phyloP scores from a whole-genome alignment of 108 stramenopile species.

The Fistulifera pelliculosa region DNA sequence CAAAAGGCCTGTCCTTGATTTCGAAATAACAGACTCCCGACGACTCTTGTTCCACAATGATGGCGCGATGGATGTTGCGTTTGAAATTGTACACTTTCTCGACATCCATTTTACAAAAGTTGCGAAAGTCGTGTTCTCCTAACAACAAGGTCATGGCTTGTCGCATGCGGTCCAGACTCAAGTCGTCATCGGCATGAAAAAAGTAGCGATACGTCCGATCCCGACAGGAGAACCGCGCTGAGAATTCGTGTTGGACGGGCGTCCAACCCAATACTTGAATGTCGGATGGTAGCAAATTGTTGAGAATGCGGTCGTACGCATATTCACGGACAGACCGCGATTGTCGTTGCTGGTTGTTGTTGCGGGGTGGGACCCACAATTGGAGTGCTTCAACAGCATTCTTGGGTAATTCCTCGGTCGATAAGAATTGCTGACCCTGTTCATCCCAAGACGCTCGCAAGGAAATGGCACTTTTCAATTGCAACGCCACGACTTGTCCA shows the following conservation, averaged over 20 bases:
- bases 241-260: conserved; percentile 84
- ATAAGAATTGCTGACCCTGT: conserved; percentile 18
- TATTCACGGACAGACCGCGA: conserved; percentile 38
- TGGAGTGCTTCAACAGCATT: conserved; percentile 39
- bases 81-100: conserved; percentile 89
- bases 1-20: conserved; percentile 90
- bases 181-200: conserved; percentile 52
- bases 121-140: conserved; percentile 96
- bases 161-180: conserved; percentile 74
- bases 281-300: conserved; percentile 82
- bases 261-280: conserved; percentile 94
- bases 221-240: conserved; percentile 85
- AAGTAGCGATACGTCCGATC: conserved; percentile 93
- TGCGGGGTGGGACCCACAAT: conserved; percentile 40
- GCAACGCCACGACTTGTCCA: conserved; percentile 90
- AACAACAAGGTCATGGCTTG: conserved; percentile 58
- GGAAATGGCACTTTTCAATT: conserved; percentile 71
- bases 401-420: conserved; percentile 51
- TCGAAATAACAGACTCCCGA: conserved; percentile 43
- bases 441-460: conserved; percentile 27
- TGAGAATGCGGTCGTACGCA: conserved; percentile 89
- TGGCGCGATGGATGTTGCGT: conserved; percentile 50
- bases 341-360: conserved; percentile 8
- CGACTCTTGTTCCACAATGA: conserved; percentile 20
- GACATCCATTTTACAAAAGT: conserved; percentile 97